Percentiles rank a stretch among this genome's conserved stretches.
These are phyloP conservation scores for Neurospora hispaniola DNA, from an alignment of 495 filamentous ascomycete genomes.

Conservation along the genomic window DNA sequence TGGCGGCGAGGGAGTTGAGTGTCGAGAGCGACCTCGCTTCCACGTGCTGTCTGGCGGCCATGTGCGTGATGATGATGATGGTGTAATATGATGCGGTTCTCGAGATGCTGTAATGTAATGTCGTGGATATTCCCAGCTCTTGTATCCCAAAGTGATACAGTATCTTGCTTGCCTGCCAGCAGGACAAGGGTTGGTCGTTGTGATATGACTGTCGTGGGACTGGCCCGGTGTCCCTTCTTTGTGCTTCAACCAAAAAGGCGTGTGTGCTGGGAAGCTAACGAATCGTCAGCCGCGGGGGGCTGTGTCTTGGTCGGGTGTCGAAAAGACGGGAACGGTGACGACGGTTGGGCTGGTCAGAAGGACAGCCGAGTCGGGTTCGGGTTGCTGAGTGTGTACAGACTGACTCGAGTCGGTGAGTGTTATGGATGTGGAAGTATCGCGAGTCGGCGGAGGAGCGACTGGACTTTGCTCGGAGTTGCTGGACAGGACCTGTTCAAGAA, in stretches of 20 bases:
- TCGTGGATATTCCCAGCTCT: background rate
- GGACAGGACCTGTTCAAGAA: background rate
- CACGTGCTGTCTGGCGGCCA: conserved; percentile 32
- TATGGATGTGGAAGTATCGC: background rate
- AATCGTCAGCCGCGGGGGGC: background rate
- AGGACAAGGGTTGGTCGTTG: background rate
- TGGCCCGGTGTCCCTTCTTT: background rate
- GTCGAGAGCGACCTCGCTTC: conserved; percentile 76
- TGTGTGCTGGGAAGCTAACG: background rate
- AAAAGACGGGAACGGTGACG: background rate
- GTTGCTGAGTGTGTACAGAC: background rate
- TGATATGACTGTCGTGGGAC: background rate
- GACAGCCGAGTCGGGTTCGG: background rate
- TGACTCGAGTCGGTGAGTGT: background rate
- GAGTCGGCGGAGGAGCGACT: background rate
- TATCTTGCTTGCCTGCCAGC: background rate
- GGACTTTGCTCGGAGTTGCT: background rate
- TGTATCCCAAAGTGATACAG: background rate
- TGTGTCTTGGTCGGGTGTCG: background rate
- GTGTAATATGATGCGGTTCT: background rate
- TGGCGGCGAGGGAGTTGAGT: conserved; percentile 69
- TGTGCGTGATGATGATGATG: background rate
- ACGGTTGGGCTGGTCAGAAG: background rate
- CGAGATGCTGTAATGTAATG: background rate
- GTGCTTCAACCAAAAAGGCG: background rate